Evolutionary conservation across 192 early-diverging fungal species (phyloP).

Genomic region (Gryganskiella cystojenkinii): DNA sequence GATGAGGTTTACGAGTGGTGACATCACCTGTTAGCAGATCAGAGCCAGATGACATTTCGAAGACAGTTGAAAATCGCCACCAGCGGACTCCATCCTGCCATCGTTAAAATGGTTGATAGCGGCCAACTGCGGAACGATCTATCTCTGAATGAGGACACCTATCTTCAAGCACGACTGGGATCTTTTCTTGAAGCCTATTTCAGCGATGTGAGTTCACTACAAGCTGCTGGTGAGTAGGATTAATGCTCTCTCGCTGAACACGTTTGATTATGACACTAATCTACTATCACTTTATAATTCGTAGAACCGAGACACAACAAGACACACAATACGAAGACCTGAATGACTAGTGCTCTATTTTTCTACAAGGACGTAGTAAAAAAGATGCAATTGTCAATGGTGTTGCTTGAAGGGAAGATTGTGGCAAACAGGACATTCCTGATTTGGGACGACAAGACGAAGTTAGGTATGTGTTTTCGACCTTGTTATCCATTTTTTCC

Average conservation of each 20-base stretch:
- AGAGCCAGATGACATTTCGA: too few relatives aligned
- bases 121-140: not conserved
- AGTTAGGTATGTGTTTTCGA: not conserved
- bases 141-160: not conserved
- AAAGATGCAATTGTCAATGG: not conserved
- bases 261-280: not conserved
- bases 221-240: not conserved
- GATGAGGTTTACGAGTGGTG: too few relatives aligned
- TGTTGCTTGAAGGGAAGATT: slow-evolving; percentile 4
- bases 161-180: not conserved
- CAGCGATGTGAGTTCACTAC: not conserved
- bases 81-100: too few relatives aligned
- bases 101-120: not conserved
- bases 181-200: not conserved
- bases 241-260: too few relatives aligned
- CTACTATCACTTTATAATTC: not conserved
- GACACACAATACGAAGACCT: not conserved
- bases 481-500: too few relatives aligned
- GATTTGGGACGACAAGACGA: slow-evolving; percentile 7
- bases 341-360: not conserved
- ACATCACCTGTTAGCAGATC: too few relatives aligned
- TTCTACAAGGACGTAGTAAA: not conserved
- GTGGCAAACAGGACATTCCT: not conserved
- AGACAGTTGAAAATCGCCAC: too few relatives aligned
- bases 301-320: slow-evolving; percentile 6